A percentile compares a stretch with the other conserved stretches of the same genome.
These are phyloP conservation scores for Stenocarpella maydis DNA, from an alignment of 2,329 filamentous ascomycete genomes.

Conservation along the genomic window DNA sequence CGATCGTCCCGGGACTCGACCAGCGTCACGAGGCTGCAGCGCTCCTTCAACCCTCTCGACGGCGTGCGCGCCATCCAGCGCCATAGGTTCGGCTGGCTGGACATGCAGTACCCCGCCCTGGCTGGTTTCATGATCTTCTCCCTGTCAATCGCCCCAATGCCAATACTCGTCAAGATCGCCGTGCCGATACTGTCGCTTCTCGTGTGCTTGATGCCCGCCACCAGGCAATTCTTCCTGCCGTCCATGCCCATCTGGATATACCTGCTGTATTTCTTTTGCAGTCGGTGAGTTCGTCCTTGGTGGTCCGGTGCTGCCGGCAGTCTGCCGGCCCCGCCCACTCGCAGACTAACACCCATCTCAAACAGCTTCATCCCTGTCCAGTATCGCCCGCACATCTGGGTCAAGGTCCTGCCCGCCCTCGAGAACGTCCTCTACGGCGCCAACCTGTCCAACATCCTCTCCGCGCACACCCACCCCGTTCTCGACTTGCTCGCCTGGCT, in stretches of 20 bases:
- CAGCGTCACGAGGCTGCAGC: constrained; percentile 80
- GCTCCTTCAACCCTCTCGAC: constrained; percentile 81
- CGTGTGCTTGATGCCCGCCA: constrained; percentile 81
- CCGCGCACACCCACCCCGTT: constrained; percentile 82
- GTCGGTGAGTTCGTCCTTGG: constrained; percentile 70
- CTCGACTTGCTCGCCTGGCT: constrained; percentile 92
- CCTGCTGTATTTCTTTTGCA: constrained; percentile 90
- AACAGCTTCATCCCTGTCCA: constrained; percentile 85
- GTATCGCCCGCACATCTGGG: constrained; percentile 93
- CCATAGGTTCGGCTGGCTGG: constrained; percentile 83
- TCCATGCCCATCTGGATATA: constrained; percentile 86
- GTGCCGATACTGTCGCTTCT: constrained; percentile 72
- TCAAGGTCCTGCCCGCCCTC: constrained; percentile 89
- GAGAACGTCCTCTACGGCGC: constrained; percentile 97
- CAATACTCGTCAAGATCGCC: constrained; percentile 79
- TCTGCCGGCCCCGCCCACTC: background rate
- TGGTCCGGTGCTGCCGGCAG: too few relatives aligned
- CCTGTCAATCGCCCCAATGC: constrained; percentile 82
- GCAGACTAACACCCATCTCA: constrained; percentile 28
- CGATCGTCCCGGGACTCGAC: constrained; percentile 32
- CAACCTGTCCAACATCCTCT: constrained; percentile 94
- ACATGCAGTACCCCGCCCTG: constrained; percentile 84
- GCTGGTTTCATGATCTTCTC: constrained; percentile 81
- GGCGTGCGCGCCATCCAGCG: constrained; percentile 78
- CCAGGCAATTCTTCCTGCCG: constrained; percentile 90